Evolutionary conservation across 1,284 basidiomycete genomes (phyloP).

Genomic region (Moesziomyces sp.): DNA sequence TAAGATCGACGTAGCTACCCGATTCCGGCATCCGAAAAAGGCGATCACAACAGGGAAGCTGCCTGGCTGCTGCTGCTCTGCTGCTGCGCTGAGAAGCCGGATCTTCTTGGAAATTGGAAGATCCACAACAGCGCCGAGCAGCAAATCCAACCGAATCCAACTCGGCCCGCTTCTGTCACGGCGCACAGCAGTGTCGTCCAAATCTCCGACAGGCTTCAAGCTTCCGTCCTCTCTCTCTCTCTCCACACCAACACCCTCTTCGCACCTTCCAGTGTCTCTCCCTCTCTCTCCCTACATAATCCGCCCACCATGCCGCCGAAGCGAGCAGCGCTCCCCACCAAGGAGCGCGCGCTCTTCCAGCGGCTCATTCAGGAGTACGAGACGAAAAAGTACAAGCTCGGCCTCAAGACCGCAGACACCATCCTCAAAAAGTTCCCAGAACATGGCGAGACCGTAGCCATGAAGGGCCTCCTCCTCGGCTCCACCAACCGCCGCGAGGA

Average conservation of each 20-base stretch:
- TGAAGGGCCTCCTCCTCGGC: constrained; percentile 65
- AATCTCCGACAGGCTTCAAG: neutral
- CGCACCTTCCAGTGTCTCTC: neutral
- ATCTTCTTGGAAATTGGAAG: constrained; percentile 29
- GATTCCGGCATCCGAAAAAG: neutral
- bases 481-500: constrained; percentile 67
- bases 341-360: constrained; percentile 87
- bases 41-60: neutral
- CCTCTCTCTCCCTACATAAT: neutral
- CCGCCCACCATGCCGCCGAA: constrained; percentile 54
- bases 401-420: constrained; percentile 88
- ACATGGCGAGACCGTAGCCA: constrained; percentile 75
- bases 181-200: too few species aligned
- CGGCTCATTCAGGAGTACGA: constrained; percentile 85
- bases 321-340: constrained; percentile 74
- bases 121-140: constrained; percentile 1
- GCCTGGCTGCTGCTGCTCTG: too few species aligned
- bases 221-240: too few species aligned
- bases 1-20: neutral
- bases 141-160: too few species aligned
- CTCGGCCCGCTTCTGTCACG: too few species aligned
- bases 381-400: constrained; percentile 87
- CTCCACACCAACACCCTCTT: neutral
- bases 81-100: too few species aligned
- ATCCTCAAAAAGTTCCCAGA: constrained; percentile 96